phyloP scores from a whole-genome alignment of 306 rosid genomes.

The Sesbania bispinosa region DNA sequence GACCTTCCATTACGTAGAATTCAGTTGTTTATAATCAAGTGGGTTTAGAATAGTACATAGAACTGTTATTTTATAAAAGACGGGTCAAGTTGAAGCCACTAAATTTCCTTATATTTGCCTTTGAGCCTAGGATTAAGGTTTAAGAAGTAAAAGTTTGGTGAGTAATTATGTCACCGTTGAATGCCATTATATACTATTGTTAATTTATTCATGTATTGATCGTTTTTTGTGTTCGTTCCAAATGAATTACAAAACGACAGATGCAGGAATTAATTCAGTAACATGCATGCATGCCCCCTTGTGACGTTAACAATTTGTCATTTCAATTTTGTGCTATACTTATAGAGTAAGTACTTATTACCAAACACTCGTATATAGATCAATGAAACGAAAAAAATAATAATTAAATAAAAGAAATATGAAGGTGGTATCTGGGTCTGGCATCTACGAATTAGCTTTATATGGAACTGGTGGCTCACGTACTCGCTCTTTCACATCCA shows the following conservation, averaged over 20 bases:
- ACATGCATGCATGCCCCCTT: not conserved
- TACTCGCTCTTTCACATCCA: too few relatives aligned
- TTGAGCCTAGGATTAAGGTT: not conserved
- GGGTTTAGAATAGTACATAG: not conserved
- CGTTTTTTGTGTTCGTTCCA: not conserved
- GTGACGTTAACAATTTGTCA: not conserved
- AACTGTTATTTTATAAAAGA: not conserved
- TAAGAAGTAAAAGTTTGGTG: not conserved
- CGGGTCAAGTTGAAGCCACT: not conserved
- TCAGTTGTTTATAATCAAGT: not conserved
- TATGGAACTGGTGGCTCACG: too few relatives aligned
- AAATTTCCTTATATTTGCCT: not conserved
- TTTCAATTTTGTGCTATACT: not conserved
- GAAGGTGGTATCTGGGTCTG: too few relatives aligned
- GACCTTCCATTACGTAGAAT: not conserved
- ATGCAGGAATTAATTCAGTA: too few relatives aligned
- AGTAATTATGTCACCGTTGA: not conserved
- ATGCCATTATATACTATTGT: not conserved
- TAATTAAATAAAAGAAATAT: too few relatives aligned
- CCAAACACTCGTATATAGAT: too few relatives aligned
- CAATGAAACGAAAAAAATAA: too few relatives aligned
- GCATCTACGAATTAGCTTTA: too few relatives aligned
- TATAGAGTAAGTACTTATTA: too few relatives aligned
- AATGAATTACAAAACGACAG: not conserved
- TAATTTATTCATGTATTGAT: not conserved